Conservation (phyloP, 2,329 filamentous ascomycete species). For the Phaeoacremonium minimum region DNA sequence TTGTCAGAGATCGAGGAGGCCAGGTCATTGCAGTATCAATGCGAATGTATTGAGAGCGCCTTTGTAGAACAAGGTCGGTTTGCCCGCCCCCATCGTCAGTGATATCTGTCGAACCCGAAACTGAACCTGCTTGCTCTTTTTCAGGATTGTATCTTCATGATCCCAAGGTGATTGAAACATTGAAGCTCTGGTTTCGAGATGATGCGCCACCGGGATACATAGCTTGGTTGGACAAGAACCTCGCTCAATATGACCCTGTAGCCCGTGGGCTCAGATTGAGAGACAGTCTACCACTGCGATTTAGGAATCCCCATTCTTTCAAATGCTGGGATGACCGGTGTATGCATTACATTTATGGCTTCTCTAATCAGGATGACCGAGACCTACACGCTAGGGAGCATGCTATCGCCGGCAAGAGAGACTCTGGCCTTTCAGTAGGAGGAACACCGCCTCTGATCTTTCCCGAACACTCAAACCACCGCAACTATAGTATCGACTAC, state of each 20-base stretch:
- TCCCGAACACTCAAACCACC: slow-evolving; percentile 23
- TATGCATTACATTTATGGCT: slow-evolving; percentile 55
- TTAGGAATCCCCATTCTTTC: slow-evolving; percentile 34
- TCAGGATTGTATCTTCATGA: slow-evolving; percentile 38
- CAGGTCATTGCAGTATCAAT: slow-evolving; percentile 51
- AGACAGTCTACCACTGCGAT: slow-evolving; percentile 27
- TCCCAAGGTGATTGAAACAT: slow-evolving; percentile 28
- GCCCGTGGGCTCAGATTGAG: slow-evolving; percentile 34
- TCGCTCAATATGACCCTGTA: slow-evolving; percentile 43
- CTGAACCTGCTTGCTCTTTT: slow-evolving; percentile 1
- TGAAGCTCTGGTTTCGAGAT: slow-evolving; percentile 29
- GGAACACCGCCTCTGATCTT: slow-evolving; percentile 29
- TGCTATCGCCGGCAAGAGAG: slow-evolving; percentile 32
- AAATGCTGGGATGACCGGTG: slow-evolving; percentile 54
- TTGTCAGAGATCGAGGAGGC: slow-evolving; percentile 55
- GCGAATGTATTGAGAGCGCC: slow-evolving; percentile 52
- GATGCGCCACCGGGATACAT: slow-evolving; percentile 42
- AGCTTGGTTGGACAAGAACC: slow-evolving; percentile 49
- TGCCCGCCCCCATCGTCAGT: not conserved
- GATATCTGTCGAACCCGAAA: slow-evolving; percentile 1
- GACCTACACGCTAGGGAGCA: slow-evolving; percentile 48
- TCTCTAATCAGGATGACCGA: slow-evolving; percentile 43
- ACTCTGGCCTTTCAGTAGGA: slow-evolving; percentile 37
- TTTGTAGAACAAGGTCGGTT: slow-evolving; percentile 43
- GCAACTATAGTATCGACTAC: slow-evolving; percentile 24